A percentile compares a stretch with the other conserved stretches of the same genome.
phyloP scores from a whole-genome alignment of 306 rosid genomes.

The Vigna reflexopilosa region DNA sequence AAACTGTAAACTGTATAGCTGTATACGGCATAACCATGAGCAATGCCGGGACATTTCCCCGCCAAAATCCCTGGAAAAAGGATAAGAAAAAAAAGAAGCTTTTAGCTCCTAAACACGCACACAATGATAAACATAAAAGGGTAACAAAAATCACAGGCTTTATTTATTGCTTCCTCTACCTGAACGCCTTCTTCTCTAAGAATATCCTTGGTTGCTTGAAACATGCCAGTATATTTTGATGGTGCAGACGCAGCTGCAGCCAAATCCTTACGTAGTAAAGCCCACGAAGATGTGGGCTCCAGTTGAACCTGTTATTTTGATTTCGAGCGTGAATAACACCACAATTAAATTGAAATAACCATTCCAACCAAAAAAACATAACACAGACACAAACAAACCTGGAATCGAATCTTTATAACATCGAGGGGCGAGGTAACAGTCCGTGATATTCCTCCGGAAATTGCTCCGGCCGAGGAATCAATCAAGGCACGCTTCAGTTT shows the following conservation, averaged over 20 bases:
- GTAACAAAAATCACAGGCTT: background rate
- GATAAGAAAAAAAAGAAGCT: background rate
- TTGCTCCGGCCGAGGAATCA: slow-evolving; percentile 81
- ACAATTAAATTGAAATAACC: background rate
- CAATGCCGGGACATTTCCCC: slow-evolving; percentile 95
- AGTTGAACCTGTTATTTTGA: slow-evolving; percentile 84
- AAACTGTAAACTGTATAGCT: slow-evolving; percentile 89
- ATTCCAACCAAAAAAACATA: background rate
- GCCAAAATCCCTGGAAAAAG: slow-evolving; percentile 89
- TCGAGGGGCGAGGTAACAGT: slow-evolving; percentile 95
- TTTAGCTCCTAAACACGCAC: background rate
- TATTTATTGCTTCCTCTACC: slow-evolving; percentile 55
- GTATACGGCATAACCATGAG: slow-evolving; percentile 99
- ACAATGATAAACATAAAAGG: background rate
- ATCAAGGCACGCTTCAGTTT: slow-evolving; percentile 70
- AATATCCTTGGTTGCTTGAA: slow-evolving; percentile 92
- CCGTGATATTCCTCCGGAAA: slow-evolving; percentile 86
- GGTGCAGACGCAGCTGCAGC: slow-evolving; percentile 44
- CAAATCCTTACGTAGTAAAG: slow-evolving; percentile 61
- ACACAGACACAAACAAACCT: slow-evolving; percentile 52
- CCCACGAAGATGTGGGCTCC: slow-evolving; percentile 91
- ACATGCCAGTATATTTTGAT: slow-evolving; percentile 89
- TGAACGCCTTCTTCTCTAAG: slow-evolving; percentile 89
- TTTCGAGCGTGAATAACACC: slow-evolving; percentile 40
- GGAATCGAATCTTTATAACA: slow-evolving; percentile 96